Conservation (phyloP, 805 yeast genomes). For the Spathaspora arborariae region DNA sequence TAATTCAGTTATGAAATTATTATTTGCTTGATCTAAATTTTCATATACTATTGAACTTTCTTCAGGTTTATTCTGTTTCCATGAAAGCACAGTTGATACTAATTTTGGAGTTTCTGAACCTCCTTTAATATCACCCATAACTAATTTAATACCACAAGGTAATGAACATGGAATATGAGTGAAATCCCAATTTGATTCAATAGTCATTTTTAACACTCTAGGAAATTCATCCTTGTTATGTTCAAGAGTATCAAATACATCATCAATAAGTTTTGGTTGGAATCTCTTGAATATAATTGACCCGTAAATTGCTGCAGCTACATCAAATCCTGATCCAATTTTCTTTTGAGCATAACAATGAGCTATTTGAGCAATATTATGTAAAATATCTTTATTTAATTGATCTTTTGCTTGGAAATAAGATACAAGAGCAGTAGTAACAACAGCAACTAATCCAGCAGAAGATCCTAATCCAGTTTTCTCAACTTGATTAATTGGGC, state of each 20-base stretch:
- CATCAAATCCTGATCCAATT: conserved; percentile 96
- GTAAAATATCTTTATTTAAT: conserved; percentile 39
- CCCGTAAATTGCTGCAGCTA: conserved; percentile 92
- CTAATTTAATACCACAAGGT: conserved; percentile 63
- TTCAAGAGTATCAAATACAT: conserved; percentile 22
- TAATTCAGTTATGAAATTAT: conserved; percentile 44
- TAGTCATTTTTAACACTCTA: conserved; percentile 25
- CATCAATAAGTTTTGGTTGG: conserved; percentile 47
- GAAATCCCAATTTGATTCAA: conserved; percentile 60
- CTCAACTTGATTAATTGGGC: conserved; percentile 66
- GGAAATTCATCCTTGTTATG: conserved; percentile 5
- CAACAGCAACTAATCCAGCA: conserved; percentile 84
- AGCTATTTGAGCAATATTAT: conserved; percentile 81
- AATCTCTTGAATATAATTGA: conserved; percentile 81
- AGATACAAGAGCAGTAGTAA: conserved; percentile 65
- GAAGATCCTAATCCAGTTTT: conserved; percentile 97
- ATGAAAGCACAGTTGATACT: conserved; percentile 68
- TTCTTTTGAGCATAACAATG: conserved; percentile 95
- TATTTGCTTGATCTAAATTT: conserved; percentile 58
- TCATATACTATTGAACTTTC: conserved; percentile 51
- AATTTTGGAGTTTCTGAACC: conserved; percentile 95
- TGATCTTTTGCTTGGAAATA: conserved; percentile 27
- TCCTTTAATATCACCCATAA: conserved; percentile 91
- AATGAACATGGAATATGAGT: conserved; percentile 51
- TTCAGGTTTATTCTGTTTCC: conserved; percentile 58